phyloP scores from a whole-genome alignment of 179 eudicot species.

The Nepenthes alata region DNA sequence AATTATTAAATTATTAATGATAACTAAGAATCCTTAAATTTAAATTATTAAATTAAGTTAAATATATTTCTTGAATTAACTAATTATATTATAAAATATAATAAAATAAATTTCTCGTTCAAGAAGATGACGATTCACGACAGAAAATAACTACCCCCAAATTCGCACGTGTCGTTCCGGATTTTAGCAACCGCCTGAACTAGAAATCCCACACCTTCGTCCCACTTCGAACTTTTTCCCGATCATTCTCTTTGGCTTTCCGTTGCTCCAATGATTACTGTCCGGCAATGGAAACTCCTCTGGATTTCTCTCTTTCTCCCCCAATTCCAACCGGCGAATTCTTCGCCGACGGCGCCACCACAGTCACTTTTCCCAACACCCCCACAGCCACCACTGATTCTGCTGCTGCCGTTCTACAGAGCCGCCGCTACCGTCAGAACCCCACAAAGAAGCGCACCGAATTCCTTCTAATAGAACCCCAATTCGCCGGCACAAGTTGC shows the following conservation, averaged over 20 bases:
- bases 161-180: too few relatives aligned
- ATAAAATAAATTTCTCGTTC: too few relatives aligned
- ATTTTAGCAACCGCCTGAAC: too few relatives aligned
- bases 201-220: constrained; percentile 6
- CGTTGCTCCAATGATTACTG: neutral
- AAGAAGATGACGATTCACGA: too few relatives aligned
- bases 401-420: neutral
- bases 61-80: too few relatives aligned
- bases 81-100: too few relatives aligned
- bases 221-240: constrained; percentile 21
- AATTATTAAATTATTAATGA: too few relatives aligned
- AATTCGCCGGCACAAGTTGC: neutral
- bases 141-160: too few relatives aligned
- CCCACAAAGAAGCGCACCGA: constrained; percentile 38
- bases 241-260: neutral
- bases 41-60: too few relatives aligned
- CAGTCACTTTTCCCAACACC: constrained; percentile 2
- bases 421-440: constrained; percentile 7
- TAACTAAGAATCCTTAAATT: too few relatives aligned
- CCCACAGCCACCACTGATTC: neutral
- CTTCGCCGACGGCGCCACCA: constrained; percentile 2
- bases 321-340: constrained; percentile 6
- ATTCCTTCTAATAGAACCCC: constrained; percentile 11
- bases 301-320: constrained; percentile 5
- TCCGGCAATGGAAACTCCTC: constrained; percentile 5